Conservation (phyloP, 2,329 filamentous ascomycete species). For the Aspergillus intermedius region DNA sequence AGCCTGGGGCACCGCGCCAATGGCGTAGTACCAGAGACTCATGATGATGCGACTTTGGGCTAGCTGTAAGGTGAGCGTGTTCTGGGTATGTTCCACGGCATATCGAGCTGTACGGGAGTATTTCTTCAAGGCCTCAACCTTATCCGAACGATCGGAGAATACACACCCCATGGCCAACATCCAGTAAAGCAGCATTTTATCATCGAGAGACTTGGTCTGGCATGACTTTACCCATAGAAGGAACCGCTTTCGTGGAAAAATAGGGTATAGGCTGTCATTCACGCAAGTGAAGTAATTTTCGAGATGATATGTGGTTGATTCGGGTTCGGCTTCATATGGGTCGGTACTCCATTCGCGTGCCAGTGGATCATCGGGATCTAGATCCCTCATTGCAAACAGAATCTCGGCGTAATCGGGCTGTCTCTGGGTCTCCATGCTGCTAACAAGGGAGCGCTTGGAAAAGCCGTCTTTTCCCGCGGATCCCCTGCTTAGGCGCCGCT, state of each 20-base stretch:
- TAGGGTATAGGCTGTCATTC: slow-evolving; percentile 49
- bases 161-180: slow-evolving; percentile 53
- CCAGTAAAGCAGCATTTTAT: slow-evolving; percentile 56
- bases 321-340: slow-evolving; percentile 47
- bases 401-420: slow-evolving; percentile 25
- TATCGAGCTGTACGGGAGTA: slow-evolving; percentile 54
- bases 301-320: slow-evolving; percentile 46
- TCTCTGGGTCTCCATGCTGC: slow-evolving; percentile 7
- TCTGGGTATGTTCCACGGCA: slow-evolving; percentile 47
- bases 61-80: slow-evolving; percentile 55
- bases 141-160: slow-evolving; percentile 46
- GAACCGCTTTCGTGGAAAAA: slow-evolving; percentile 52
- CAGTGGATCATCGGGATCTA: slow-evolving; percentile 24
- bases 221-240: slow-evolving; percentile 47
- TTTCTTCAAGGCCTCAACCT: slow-evolving; percentile 39
- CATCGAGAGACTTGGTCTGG: slow-evolving; percentile 45
- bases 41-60: slow-evolving; percentile 63
- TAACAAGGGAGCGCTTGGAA: slow-evolving; percentile 4
- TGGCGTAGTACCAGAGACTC: slow-evolving; percentile 59
- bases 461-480: slow-evolving; percentile 10
- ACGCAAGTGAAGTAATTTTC: slow-evolving; percentile 53
- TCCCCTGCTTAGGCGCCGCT: slow-evolving; percentile 11
- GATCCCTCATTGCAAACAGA: slow-evolving; percentile 24
- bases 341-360: slow-evolving; percentile 45
- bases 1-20: slow-evolving; percentile 53